Conservation (phyloP, 2,329 filamentous ascomycete species). For the Alternaria alternata region DNA sequence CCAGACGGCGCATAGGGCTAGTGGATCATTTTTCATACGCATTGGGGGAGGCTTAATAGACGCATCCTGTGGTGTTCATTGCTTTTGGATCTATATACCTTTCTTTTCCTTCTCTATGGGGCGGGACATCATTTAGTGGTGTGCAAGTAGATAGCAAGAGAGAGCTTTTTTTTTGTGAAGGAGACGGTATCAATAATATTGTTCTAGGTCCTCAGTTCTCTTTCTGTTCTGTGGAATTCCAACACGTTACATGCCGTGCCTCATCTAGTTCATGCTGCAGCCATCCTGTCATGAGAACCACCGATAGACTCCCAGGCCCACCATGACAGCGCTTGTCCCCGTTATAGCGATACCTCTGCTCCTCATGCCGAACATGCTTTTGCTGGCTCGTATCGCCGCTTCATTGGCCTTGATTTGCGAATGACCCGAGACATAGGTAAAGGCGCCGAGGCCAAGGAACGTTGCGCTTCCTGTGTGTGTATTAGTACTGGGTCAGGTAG, state of each 20-base stretch:
- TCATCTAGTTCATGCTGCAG: not conserved
- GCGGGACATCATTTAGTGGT: constrained; percentile 24
- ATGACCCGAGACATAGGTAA: constrained; percentile 57
- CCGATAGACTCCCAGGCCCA: constrained; percentile 56
- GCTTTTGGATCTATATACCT: constrained; percentile 23
- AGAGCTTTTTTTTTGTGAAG: not conserved
- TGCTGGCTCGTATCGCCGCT: constrained; percentile 52
- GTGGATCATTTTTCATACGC: constrained; percentile 25
- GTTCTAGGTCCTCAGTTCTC: not conserved
- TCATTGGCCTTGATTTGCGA: constrained; percentile 54
- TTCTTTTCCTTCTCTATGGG: constrained; percentile 15
- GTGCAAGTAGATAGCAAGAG: constrained; percentile 2
- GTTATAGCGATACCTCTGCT: constrained; percentile 53
- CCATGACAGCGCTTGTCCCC: constrained; percentile 50
- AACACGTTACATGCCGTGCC: not conserved
- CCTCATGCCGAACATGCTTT: constrained; percentile 53
- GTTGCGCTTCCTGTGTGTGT: constrained; percentile 51
- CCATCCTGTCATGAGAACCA: constrained; percentile 43
- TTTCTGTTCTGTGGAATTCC: not conserved
- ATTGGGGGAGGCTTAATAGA: constrained; percentile 33
- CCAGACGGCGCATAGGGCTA: constrained; percentile 29
- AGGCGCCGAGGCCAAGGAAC: constrained; percentile 58
- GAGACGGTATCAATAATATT: constrained; percentile 2
- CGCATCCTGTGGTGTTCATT: constrained; percentile 37
- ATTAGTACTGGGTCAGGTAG: not conserved